Base-by-base conservation (phyloP, 2,329 filamentous ascomycete species). In the Microcyclospora tardicrescens region DNA sequence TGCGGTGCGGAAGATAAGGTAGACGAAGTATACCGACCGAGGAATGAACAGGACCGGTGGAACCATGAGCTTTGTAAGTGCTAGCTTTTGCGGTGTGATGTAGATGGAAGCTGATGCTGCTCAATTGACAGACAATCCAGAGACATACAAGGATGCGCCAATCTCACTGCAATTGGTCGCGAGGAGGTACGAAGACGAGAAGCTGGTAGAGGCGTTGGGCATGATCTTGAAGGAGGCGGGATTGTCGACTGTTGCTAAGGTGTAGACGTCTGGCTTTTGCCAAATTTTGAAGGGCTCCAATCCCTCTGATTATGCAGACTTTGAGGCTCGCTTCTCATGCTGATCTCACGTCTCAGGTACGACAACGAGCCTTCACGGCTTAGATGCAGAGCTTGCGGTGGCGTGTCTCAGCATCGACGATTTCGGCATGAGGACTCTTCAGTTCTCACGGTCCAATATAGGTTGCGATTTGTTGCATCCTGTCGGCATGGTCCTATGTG, bases 111-210 rank as follows among this genome's bases (percentile, higher is more conserved):
- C 14, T 19, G 28, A 19, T 24, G 60, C 67, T 49, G 61, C 61
- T 13, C 3, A 5, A 15, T 16, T 10, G 10, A 11, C 28, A 44
- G 42, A 46, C 34, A 38, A 47, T 8, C 61, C 69, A 1, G 62
- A 66, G 35, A 63, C 58, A 29, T 73, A 68, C 43, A 48, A 56
- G 12, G 67, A 66, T 41, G 64, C 66, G 1, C 72, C 72, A 0
- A 61, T 76, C 3, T 62, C 61, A 10, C 48, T 76, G 41, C 72
- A 76, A 49, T 50, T 76, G 15, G 68, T 76, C 6, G 71, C 67
- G 1, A 57, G 70, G 41, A 59, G 66, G 34, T 66, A 68, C 40
- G 64, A 72, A 34, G 73, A 77, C 43, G 72, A 75, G 51, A 72
- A 74, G 53, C 51, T 73, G 9, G 46, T 66, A 6, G 56, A 57